Evolutionary conservation across 2,329 filamentous ascomycete species (phyloP).

Genomic region (Exophiala lecanii-corni): DNA sequence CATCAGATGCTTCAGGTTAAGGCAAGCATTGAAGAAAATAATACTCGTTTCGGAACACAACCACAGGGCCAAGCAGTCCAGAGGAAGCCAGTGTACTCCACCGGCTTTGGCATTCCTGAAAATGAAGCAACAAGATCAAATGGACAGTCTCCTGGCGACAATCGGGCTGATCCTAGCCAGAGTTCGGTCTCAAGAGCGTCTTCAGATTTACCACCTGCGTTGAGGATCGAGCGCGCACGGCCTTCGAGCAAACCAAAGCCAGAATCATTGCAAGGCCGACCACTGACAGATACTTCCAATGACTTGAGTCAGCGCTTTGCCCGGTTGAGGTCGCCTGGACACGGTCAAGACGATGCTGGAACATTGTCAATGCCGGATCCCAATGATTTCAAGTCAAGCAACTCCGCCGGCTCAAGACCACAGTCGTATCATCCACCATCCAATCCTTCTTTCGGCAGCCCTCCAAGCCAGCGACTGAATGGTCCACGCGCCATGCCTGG

Average conservation of each 20-base stretch:
- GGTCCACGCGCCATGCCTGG: constrained; percentile 42
- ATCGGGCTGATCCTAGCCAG: background rate
- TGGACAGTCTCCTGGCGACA: constrained; percentile 1
- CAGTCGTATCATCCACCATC: constrained; percentile 25
- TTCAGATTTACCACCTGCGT: constrained; percentile 15
- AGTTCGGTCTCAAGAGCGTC: constrained; percentile 4
- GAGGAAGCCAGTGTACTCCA: constrained; percentile 18
- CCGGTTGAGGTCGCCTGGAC: constrained; percentile 22
- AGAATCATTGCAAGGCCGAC: constrained; percentile 21
- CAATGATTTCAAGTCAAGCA: constrained; percentile 18
- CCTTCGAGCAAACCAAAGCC: constrained; percentile 25
- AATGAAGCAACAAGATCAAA: constrained; percentile 4
- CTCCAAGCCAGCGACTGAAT: constrained; percentile 31
- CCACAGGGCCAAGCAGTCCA: constrained; percentile 28
- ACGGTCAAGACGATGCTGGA: constrained; percentile 4
- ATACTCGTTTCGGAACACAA: constrained; percentile 56
- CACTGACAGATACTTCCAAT: constrained; percentile 18
- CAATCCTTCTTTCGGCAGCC: constrained; percentile 23
- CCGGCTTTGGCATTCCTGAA: constrained; percentile 16
- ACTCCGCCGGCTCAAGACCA: constrained; percentile 7
- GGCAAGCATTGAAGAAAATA: constrained; percentile 58
- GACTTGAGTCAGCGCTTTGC: constrained; percentile 27
- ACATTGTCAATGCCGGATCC: constrained; percentile 21
- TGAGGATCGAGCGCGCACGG: constrained; percentile 20
- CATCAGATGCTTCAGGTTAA: constrained; percentile 56